These are phyloP conservation scores for Remersonia thermophila DNA, from an alignment of 2,329 filamentous ascomycete species.

Conservation along the genomic window DNA sequence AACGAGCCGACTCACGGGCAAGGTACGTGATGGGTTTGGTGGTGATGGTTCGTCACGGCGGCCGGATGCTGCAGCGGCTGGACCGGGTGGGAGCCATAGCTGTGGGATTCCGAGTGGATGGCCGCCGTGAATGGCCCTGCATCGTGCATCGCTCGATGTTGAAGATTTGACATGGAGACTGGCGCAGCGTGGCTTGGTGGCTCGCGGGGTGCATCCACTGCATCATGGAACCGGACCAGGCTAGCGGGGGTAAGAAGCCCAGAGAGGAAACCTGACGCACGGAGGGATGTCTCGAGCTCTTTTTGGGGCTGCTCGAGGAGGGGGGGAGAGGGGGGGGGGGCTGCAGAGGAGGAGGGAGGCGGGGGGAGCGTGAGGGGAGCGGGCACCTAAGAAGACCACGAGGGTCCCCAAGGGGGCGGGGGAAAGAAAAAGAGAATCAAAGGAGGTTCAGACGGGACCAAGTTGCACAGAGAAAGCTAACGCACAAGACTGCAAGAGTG, in stretches of 20 bases:
- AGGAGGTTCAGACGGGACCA: neutral
- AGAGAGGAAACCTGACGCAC: slow-evolving; percentile 13
- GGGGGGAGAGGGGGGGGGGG: slow-evolving; percentile 4
- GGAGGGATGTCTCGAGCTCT: slow-evolving; percentile 11
- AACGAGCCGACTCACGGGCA: slow-evolving; percentile 16
- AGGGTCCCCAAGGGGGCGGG: neutral
- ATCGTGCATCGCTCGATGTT: slow-evolving; percentile 18
- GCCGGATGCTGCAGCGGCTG: slow-evolving; percentile 5
- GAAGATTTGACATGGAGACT: slow-evolving; percentile 17
- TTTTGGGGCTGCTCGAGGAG: slow-evolving; percentile 12
- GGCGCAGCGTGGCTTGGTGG: slow-evolving; percentile 15
- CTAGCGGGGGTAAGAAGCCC: slow-evolving; percentile 13
- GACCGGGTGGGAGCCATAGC: slow-evolving; percentile 10
- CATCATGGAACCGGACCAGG: slow-evolving; percentile 19
- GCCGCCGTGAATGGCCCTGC: slow-evolving; percentile 12
- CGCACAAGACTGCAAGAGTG: neutral
- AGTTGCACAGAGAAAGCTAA: slow-evolving; percentile 7
- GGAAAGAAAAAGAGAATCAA: neutral
- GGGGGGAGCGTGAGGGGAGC: no score
- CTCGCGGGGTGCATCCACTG: slow-evolving; percentile 17
- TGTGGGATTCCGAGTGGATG: slow-evolving; percentile 10
- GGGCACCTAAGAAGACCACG: no score
- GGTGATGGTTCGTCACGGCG: slow-evolving; percentile 9
- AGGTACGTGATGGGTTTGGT: slow-evolving; percentile 2
- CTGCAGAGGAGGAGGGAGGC: neutral